phyloP scores from a whole-genome alignment of 2,329 filamentous ascomycete genomes.

The Fusarium clavum region DNA sequence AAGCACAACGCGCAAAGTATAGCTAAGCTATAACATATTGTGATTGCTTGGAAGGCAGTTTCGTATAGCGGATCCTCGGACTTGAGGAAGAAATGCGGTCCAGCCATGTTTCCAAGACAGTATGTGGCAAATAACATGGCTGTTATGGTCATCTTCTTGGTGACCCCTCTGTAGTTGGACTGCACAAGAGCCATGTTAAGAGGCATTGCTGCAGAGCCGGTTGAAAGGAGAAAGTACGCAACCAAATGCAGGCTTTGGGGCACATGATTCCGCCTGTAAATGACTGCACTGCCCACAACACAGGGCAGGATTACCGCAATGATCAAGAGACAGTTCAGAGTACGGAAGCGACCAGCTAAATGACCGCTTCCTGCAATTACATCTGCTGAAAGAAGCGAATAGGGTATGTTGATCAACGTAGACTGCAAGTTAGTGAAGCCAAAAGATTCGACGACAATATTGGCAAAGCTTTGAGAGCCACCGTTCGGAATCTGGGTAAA shows the following conservation, averaged over 20 bases:
- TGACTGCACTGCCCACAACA: conserved; percentile 64
- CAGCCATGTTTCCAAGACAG: conserved; percentile 66
- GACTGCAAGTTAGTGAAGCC: conserved; percentile 66
- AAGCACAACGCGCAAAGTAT: conserved; percentile 58
- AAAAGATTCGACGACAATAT: conserved; percentile 67
- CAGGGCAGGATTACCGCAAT: conserved; percentile 62
- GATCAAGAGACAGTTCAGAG: conserved; percentile 64
- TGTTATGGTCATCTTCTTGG: conserved; percentile 71
- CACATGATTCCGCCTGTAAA: conserved; percentile 59
- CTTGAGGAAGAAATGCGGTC: conserved; percentile 66
- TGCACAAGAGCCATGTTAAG: conserved; percentile 66
- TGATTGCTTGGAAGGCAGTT: conserved; percentile 66
- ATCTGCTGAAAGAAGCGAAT: conserved; percentile 63
- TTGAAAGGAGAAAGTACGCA: conserved; percentile 68
- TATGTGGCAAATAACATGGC: conserved; percentile 67
- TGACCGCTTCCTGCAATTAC: conserved; percentile 63
- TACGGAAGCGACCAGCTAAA: conserved; percentile 63
- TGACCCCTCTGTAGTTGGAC: conserved; percentile 67
- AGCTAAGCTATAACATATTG: conserved; percentile 66
- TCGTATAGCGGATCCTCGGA: conserved; percentile 63
- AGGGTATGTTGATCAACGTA: conserved; percentile 69
- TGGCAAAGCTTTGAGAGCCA: conserved; percentile 69
- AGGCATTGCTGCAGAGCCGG: conserved; percentile 65
- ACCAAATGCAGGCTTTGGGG: conserved; percentile 61
- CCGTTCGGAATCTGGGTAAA: conserved; percentile 71